A percentile compares a stretch with the other conserved stretches of the same genome.
These are phyloP conservation scores for Boletus subcaerulescens DNA, from an alignment of 768 basidiomycete genomes.

Conservation along the genomic window DNA sequence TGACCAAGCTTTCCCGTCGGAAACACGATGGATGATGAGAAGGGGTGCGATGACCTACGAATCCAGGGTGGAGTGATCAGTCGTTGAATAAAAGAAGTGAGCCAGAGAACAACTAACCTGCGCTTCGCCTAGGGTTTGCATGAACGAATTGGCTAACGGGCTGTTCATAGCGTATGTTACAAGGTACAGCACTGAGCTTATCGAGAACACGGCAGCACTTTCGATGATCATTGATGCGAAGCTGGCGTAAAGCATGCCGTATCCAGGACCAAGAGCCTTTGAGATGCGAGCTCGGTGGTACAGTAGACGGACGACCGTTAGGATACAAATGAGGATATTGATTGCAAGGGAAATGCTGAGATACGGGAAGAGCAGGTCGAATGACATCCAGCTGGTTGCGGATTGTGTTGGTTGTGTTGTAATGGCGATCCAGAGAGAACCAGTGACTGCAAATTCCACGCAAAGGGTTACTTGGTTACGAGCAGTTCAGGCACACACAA, in stretches of 20 bases:
- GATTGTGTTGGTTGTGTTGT: constrained; percentile 23
- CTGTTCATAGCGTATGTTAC: constrained; percentile 23
- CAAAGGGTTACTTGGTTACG: neutral
- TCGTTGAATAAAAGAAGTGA: neutral
- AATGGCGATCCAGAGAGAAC: constrained; percentile 28
- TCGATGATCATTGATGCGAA: constrained; percentile 34
- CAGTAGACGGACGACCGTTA: constrained; percentile 32
- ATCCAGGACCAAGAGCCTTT: constrained; percentile 25
- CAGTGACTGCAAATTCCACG: constrained; percentile 19
- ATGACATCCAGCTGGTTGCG: constrained; percentile 28
- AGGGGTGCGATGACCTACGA: constrained; percentile 44
- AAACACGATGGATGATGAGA: constrained; percentile 47
- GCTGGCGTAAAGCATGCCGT: constrained; percentile 28
- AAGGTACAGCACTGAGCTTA: constrained; percentile 32
- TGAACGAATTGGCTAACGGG: constrained; percentile 26
- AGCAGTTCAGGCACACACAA: neutral
- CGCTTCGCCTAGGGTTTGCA: constrained; percentile 30
- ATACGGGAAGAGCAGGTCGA: constrained; percentile 33
- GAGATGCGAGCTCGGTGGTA: constrained; percentile 26
- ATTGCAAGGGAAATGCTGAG: constrained; percentile 32
- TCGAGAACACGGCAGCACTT: constrained; percentile 33
- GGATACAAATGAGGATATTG: constrained; percentile 30
- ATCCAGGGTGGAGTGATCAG: neutral
- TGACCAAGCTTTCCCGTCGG: constrained; percentile 44
- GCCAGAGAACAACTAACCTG: constrained; percentile 18